These are phyloP conservation scores for Xylariaceae sp. DNA, from an alignment of 2,329 filamentous ascomycete genomes.

Conservation along the genomic window DNA sequence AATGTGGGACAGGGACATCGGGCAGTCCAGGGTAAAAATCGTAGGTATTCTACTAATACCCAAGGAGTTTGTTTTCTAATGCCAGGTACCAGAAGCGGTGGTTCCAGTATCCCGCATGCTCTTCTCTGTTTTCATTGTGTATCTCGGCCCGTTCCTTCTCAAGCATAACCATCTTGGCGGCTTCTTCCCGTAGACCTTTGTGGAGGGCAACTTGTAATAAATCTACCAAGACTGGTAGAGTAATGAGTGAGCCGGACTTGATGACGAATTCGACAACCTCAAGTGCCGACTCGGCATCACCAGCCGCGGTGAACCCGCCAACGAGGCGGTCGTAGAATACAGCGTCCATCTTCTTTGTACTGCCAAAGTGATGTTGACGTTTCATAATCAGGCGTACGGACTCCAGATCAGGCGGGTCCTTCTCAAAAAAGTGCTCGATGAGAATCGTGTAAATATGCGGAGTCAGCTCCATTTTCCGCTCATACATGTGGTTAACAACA, in stretches of 20 bases:
- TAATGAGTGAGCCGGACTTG: slow-evolving; percentile 37
- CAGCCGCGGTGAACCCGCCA: slow-evolving; percentile 56
- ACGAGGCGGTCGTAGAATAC: slow-evolving; percentile 44
- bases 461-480: slow-evolving; percentile 47
- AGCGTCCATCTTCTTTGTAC: slow-evolving; percentile 40
- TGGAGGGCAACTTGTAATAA: slow-evolving; percentile 34
- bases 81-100: slow-evolving; percentile 28
- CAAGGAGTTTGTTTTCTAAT: slow-evolving; percentile 27
- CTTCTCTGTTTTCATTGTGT: slow-evolving; percentile 7
- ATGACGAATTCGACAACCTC: slow-evolving; percentile 44
- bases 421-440: slow-evolving; percentile 60
- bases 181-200: slow-evolving; percentile 20
- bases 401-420: slow-evolving; percentile 51
- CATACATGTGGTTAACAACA: slow-evolving; percentile 59
- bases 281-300: slow-evolving; percentile 47
- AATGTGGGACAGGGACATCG: background rate
- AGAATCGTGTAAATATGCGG: slow-evolving; percentile 71
- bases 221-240: slow-evolving; percentile 40
- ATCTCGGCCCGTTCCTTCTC: slow-evolving; percentile 22
- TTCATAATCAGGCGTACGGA: slow-evolving; percentile 57
- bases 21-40: background rate
- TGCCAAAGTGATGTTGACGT: slow-evolving; percentile 34
- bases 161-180: slow-evolving; percentile 23
- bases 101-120: slow-evolving; percentile 21
- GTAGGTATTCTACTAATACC: too few species aligned